Evolutionary conservation across 768 basidiomycete genomes (phyloP), one percentile per base, ranked within the genome.

Genomic region (Fomitopsis pulvina): DNA sequence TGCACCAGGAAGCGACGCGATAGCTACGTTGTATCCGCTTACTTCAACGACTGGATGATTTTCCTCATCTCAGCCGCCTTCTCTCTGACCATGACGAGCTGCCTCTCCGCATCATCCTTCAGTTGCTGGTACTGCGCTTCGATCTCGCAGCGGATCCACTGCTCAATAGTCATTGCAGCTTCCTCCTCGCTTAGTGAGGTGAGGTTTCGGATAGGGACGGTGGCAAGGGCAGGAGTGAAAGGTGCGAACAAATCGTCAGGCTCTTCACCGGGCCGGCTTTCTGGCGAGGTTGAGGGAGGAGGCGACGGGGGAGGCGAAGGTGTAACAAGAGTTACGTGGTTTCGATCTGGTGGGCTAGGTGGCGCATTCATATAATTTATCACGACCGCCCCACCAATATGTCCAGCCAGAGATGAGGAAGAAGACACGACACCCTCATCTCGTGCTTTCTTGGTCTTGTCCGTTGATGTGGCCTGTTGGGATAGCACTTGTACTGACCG

Each of bases 131-230:
- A 81, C 65, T 89, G 76, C 41, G 78, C 65, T 54, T 74, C 74
- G 63, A 89, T 85, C 67, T 92, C 88, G 56, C 80, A 77, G 48
- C 83, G 73, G 51, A 92, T 81, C 79, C 87, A 87, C 59, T 92
- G 80, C 59, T 92, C 90, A 42, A 93, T 75, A 0, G 88, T 86
- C 86, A 92, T 84, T 18, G 73, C 67, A 52, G 83, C 71, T 62
- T 92, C 86, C 18, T 78, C 78, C 40, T 85, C 84, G 5, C 74
- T 79, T 34, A 88, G 68, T 21, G 55, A 54, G 11, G 51, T 30
- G 10, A 65, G 54, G 38, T 59, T 52, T 38, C 54, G 55, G 38
- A 64, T 41, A 5, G 66, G 57, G 9, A 64, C 12, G 40, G 52
- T 42, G 16, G 62, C 28, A 40, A 63, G 48, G 53, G 64, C 42